phyloP scores from a whole-genome alignment of 2,329 filamentous ascomycete genomes.

The Ophidiomyces ophidiicola region DNA sequence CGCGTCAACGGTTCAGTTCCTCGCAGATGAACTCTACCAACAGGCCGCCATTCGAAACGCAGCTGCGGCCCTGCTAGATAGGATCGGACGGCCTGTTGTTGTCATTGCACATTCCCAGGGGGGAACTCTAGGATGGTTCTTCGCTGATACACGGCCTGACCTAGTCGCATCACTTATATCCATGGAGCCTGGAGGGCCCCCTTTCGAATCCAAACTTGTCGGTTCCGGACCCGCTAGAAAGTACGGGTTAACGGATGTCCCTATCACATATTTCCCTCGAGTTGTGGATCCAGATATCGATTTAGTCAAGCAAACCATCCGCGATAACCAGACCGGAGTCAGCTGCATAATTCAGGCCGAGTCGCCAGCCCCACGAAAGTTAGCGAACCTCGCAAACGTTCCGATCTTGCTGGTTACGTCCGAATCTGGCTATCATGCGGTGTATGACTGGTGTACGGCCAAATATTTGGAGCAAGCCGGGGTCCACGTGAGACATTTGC shows the following conservation, averaged over 20 bases:
- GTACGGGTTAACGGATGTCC: conserved; percentile 39
- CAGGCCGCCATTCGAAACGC: conserved; percentile 27
- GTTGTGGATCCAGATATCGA: conserved; percentile 31
- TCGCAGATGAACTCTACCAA: conserved; percentile 20
- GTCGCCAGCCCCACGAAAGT: conserved; percentile 28
- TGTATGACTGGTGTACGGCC: conserved; percentile 46
- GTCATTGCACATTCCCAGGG: conserved; percentile 41
- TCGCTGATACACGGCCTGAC: conserved; percentile 39
- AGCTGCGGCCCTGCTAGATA: conserved; percentile 23
- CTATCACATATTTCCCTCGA: conserved; percentile 37
- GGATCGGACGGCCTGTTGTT: conserved; percentile 18
- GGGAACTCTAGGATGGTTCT: conserved; percentile 34
- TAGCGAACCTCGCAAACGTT: conserved; percentile 40
- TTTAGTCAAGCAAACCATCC: conserved; percentile 17
- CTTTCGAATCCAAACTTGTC: conserved; percentile 35
- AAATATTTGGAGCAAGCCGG: conserved; percentile 44
- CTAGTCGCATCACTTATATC: conserved; percentile 40
- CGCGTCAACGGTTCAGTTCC: conserved; percentile 30
- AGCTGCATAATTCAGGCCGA: conserved; percentile 29
- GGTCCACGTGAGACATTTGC: conserved; percentile 33
- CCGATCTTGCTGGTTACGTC: conserved; percentile 41
- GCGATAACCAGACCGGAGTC: conserved; percentile 14
- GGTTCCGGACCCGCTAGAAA: conserved; percentile 22
- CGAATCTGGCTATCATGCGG: conserved; percentile 43
- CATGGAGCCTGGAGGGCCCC: conserved; percentile 44